Evolutionary conservation across 2,329 filamentous ascomycete genomes (phyloP), one percentile per base, ranked within the genome.

Genomic region (Didymella pinodella): DNA sequence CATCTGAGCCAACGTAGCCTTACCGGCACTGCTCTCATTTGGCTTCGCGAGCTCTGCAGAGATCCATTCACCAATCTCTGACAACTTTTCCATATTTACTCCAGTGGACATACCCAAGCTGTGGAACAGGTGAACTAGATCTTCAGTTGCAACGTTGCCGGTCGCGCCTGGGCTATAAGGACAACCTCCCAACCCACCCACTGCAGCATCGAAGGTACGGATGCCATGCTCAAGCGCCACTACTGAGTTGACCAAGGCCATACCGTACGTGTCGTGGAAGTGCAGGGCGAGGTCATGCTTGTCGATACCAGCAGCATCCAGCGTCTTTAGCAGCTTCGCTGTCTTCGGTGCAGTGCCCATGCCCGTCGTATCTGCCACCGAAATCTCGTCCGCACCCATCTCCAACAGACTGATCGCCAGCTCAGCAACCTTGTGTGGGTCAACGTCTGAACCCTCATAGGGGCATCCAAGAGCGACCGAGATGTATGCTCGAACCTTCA

Each of bases 361-460:
- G 18, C 93, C 93, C 0, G 93, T 94, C 0, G 93, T 97, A 72
- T 97, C 93, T 7, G 92, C 93, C 0, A 97, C 85, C 1, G 90
- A 91, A 66, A 97, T 93, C 81, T 97, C 92, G 72, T 96, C 92
- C 20, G 92, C 93, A 18, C 93, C 93, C 82, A 94, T 91, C 71
- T 93, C 90, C 1, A 97, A 82, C 48, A 97, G 76, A 7, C 79
- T 70, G 82, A 87, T 60, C 82, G 86, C 86, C 25, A 89, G 80
- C 28, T 86, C 84, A 2, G 87, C 86, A 2, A 89, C 87, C 54
- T 82, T 83, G 65, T 84, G 79, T 0, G 86, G 85, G 36, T 84
- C 78, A 1, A 87, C 84, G 54, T 88, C 81, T 0, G 86, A 85
- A 0, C 87, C 87, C 77, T 89, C 87, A 63, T 88, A 95, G 0